Base-by-base conservation (phyloP, 2,329 filamentous ascomycete species). In the Colletotrichum sp. region DNA sequence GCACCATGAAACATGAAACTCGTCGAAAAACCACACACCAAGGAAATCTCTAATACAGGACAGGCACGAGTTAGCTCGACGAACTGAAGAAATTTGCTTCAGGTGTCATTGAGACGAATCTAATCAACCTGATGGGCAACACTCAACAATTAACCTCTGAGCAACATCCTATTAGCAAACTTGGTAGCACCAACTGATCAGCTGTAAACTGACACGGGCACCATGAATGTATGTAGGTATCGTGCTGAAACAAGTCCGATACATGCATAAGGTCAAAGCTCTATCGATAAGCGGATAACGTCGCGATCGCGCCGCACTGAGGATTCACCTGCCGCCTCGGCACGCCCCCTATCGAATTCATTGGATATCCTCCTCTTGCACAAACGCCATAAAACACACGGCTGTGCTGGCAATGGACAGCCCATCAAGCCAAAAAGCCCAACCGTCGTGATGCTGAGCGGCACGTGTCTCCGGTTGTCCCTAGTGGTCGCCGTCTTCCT, bases 401-500 rank as follows among this genome's bases (percentile, higher is more conserved):
- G 38, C 38, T 12, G 29, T 57, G 34, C 24, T 57, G 57, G 62
- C 61, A 51, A 70, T 70, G 61, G 38, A 36, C 21, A 29, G 21
- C 18, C n/a, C 55, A 16, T 31, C 27, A 21, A 70, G 55, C 43
- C 57, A 70, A 6, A 62, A 65, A 13, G 15, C 16, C 33, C 29
- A 38, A 11, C 36, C 18, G 27, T 34, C 34, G 58, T 18, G 62
- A 73, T 73, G 72, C 21, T 51, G 34, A 73, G 62, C 47, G 69
- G 72, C 36, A 71, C 69, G 15, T 73, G 68, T 58, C 29, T 66
- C 38, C 62, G 73, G 15, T 47, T 75, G 43, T 51, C 70, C 29
- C 51, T 75, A 18, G 66, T 71, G 36, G 70, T 43, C 31, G 73
- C 66, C 73, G 66, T 75, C 6, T 75, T 75, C 29, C 66, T 74